A percentile compares a stretch with the other conserved stretches of the same genome.
Evolutionary conservation across 1,139 yeast species (phyloP).

Genomic region (Yamadazyma triangularis): DNA sequence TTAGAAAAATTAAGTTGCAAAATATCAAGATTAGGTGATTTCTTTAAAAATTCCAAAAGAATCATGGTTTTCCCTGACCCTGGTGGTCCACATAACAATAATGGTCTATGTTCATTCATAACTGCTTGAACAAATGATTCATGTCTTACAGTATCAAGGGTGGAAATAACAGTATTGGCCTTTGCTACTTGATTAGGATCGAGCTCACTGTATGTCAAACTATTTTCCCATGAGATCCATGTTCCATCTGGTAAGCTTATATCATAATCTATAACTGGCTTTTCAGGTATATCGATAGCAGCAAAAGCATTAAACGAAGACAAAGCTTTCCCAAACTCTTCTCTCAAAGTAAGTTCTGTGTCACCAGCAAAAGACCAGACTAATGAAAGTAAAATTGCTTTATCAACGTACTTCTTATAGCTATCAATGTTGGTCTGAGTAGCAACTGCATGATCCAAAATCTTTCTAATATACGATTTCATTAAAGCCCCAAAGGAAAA

Average conservation of each 20-base stretch:
- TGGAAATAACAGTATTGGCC: slow-evolving; percentile 70
- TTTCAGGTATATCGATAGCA: slow-evolving; percentile 10
- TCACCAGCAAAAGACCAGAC: slow-evolving; percentile 76
- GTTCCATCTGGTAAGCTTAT: slow-evolving; percentile 39
- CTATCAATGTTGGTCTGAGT: slow-evolving; percentile 3
- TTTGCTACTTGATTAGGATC: slow-evolving; percentile 62
- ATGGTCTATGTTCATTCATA: slow-evolving; percentile 53
- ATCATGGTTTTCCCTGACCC: slow-evolving; percentile 98
- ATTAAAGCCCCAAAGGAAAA: slow-evolving; percentile 30
- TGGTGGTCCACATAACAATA: slow-evolving; percentile 91
- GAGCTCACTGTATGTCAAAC: slow-evolving; percentile 46
- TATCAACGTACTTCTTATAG: slow-evolving; percentile 25
- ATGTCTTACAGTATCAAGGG: slow-evolving; percentile 71
- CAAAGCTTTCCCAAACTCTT: slow-evolving; percentile 32
- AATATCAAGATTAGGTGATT: slow-evolving; percentile 54
- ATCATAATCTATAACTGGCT: slow-evolving; percentile 36
- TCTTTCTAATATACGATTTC: slow-evolving; percentile 19
- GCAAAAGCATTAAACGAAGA: slow-evolving; percentile 14
- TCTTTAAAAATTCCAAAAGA: slow-evolving; percentile 62
- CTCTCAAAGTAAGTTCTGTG: slow-evolving; percentile 34
- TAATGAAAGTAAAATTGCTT: slow-evolving; percentile 40
- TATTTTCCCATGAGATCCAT: slow-evolving; percentile 45
- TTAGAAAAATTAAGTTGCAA: slow-evolving; percentile 79
- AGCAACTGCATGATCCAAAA: slow-evolving; percentile 9
- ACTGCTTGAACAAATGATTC: slow-evolving; percentile 58